phyloP scores from a whole-genome alignment of 78 protist species.

The Speleostelium caveatum region DNA sequence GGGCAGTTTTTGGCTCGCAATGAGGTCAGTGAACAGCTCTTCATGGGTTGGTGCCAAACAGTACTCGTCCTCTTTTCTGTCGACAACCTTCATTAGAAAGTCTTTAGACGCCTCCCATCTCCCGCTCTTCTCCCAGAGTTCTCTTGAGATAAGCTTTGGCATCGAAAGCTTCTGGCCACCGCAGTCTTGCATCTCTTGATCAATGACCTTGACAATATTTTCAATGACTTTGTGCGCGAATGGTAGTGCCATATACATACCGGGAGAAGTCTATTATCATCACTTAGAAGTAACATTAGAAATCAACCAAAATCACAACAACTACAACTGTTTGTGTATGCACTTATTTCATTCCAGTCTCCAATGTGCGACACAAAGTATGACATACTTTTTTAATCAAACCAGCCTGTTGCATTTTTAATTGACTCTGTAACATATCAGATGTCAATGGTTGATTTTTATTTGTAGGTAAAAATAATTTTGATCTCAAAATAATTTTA shows the following conservation, averaged over 20 bases:
- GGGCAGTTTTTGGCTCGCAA: slow-evolving; percentile 53
- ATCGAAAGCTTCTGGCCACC: slow-evolving; percentile 82
- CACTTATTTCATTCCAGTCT: no score
- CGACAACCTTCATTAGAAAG: slow-evolving; percentile 41
- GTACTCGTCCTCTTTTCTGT: slow-evolving; percentile 67
- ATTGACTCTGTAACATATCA: slow-evolving; percentile 57
- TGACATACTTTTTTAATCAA: slow-evolving; percentile 59
- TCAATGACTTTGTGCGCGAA: slow-evolving; percentile 61
- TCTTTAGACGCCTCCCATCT: slow-evolving; percentile 72
- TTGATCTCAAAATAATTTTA: slow-evolving; percentile 31
- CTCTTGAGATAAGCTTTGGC: slow-evolving; percentile 60
- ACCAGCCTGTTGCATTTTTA: slow-evolving; percentile 65
- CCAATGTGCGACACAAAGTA: no score
- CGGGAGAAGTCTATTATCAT: slow-evolving; percentile 24
- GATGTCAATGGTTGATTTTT: slow-evolving; percentile 22
- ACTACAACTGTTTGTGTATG: no score
- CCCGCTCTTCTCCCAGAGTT: slow-evolving; percentile 77
- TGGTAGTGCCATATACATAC: slow-evolving; percentile 68
- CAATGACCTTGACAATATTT: slow-evolving; percentile 50
- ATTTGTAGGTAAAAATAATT: slow-evolving; percentile 48
- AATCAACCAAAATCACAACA: no score
- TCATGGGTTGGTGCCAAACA: slow-evolving; percentile 93
- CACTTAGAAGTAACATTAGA: no score
- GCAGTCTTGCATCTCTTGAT: slow-evolving; percentile 66
- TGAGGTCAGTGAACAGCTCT: slow-evolving; percentile 81